Conservation (phyloP, 73 alveolate species). For the Paramecium primaurelia region DNA sequence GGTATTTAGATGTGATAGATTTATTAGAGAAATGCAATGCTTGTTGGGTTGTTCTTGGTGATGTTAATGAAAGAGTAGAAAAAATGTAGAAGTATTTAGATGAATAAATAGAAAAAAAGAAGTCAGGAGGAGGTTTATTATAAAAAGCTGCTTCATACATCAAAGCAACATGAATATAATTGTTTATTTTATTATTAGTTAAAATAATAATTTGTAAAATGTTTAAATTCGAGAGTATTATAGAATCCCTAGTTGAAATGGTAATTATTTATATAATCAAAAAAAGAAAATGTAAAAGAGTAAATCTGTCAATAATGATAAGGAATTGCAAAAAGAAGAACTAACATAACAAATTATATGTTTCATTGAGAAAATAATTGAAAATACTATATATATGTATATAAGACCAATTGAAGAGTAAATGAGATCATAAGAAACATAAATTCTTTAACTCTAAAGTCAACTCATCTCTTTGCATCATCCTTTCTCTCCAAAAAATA, state of each 20-base stretch:
- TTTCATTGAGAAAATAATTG: not conserved
- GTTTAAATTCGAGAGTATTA: not conserved
- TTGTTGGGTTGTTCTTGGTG: constrained; percentile 34
- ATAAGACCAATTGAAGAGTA: not conserved
- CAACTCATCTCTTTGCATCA: not conserved
- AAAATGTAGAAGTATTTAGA: not conserved
- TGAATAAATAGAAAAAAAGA: not conserved
- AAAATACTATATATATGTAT: not conserved
- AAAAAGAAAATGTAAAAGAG: not conserved
- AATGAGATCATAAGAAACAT: not conserved
- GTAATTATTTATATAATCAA: not conserved
- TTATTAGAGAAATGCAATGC: constrained; percentile 14
- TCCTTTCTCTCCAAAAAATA: not conserved
- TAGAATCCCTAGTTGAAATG: not conserved
- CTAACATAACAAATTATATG: not conserved
- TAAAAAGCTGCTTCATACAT: constrained; percentile 7
- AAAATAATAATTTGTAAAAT: not conserved
- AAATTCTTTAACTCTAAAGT: not conserved
- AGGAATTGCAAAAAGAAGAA: not conserved
- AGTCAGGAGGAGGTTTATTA: not conserved
- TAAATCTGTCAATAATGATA: not conserved
- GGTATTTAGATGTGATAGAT: not conserved
- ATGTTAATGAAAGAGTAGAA: not conserved
- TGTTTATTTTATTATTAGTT: not conserved
- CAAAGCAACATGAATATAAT: not conserved